Conservation (phyloP, 106 monocot genomes). For the Amphibolis antarctica region DNA sequence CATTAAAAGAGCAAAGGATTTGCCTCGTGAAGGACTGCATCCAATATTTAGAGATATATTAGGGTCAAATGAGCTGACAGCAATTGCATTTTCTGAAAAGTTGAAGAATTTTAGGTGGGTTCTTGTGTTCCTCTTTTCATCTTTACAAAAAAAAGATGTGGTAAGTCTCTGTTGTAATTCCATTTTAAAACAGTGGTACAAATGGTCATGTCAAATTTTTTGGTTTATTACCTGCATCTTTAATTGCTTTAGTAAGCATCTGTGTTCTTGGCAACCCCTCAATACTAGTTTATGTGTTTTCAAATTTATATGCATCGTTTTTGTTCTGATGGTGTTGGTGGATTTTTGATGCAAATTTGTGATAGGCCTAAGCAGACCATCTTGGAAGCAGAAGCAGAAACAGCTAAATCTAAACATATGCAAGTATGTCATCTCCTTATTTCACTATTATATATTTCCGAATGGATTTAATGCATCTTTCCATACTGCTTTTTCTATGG, state of each 20-base stretch:
- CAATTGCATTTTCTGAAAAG: conserved; percentile 89
- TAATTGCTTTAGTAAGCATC: background rate
- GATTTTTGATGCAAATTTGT: conserved; percentile 8
- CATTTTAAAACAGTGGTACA: too few species aligned
- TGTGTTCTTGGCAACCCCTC: background rate
- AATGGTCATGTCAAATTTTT: too few species aligned
- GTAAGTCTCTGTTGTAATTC: too few species aligned
- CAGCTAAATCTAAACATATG: conserved; percentile 47
- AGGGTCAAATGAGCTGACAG: conserved; percentile 64
- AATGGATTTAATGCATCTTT: background rate
- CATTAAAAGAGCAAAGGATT: conserved; percentile 68
- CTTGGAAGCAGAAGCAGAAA: conserved; percentile 84
- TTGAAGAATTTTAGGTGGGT: conserved; percentile 64
- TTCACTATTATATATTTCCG: conserved; percentile 9
- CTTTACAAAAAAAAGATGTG: too few species aligned
- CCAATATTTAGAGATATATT: conserved; percentile 55
- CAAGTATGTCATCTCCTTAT: conserved; percentile 37
- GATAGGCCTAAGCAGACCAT: conserved; percentile 90
- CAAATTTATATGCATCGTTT: background rate
- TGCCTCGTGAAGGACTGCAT: conserved; percentile 72
- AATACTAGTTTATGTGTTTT: background rate
- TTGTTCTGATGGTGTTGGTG: background rate
- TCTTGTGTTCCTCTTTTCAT: background rate
- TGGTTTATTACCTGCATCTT: too few species aligned
- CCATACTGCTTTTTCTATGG: background rate